Conservation (phyloP, 2,329 filamentous ascomycete species). For the Camillea tinctor region DNA sequence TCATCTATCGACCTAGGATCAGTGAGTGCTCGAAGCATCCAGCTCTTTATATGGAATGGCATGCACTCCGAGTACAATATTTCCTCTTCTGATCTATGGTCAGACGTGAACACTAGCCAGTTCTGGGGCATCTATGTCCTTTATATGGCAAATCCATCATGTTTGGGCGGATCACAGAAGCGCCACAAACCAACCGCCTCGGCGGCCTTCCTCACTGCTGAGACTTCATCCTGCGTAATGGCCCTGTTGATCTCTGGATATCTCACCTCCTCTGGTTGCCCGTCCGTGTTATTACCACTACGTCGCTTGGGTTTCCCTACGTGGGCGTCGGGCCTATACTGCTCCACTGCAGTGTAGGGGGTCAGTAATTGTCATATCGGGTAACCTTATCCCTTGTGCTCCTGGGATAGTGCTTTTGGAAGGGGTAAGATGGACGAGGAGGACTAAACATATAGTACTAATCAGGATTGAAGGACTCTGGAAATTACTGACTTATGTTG, state of each 20-base stretch:
- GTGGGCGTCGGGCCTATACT: slow-evolving; percentile 78
- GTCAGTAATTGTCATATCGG: too few species aligned
- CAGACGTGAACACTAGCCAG: neutral
- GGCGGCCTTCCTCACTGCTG: slow-evolving; percentile 64
- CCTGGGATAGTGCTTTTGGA: too few species aligned
- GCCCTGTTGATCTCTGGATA: slow-evolving; percentile 80
- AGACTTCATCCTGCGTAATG: slow-evolving; percentile 63
- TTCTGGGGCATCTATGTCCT: neutral
- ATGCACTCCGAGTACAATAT: too few species aligned
- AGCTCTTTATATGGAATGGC: too few species aligned
- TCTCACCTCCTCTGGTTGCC: slow-evolving; percentile 48
- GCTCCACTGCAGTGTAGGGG: slow-evolving; percentile 56
- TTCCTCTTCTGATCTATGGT: neutral
- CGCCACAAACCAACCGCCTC: slow-evolving; percentile 73
- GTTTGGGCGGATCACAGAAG: slow-evolving; percentile 64
- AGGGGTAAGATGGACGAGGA: too few species aligned
- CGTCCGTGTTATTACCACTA: slow-evolving; percentile 21
- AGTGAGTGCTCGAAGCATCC: too few species aligned
- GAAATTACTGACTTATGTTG: slow-evolving; percentile 56
- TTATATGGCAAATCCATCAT: slow-evolving; percentile 52
- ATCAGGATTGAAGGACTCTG: too few species aligned
- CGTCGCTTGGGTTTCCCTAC: slow-evolving; percentile 66
- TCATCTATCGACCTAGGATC: too few species aligned
- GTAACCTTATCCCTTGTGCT: too few species aligned
- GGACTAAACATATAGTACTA: too few species aligned